Conservation (phyloP, 2,329 filamentous ascomycete species). For the Atkinsonella hypoxylon region DNA sequence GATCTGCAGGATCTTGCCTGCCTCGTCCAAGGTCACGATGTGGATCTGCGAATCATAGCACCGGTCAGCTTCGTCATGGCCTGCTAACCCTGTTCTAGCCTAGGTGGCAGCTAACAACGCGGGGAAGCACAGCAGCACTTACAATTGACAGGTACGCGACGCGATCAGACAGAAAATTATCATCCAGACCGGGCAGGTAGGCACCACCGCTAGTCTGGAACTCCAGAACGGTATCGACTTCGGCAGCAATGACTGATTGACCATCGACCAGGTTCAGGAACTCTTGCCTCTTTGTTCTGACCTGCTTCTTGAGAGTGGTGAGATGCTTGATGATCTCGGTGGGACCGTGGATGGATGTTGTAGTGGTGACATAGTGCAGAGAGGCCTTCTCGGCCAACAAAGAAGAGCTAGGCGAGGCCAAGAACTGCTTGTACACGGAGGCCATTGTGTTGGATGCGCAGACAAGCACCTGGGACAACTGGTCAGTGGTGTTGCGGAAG, state of each 20-base stretch:
- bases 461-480: background rate
- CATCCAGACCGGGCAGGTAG: constrained; percentile 80
- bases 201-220: constrained; percentile 72
- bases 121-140: constrained; percentile 26
- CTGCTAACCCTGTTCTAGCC: background rate
- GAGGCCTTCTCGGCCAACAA: constrained; percentile 54
- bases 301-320: constrained; percentile 52
- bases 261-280: constrained; percentile 65
- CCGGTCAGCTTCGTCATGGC: background rate
- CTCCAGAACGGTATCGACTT: constrained; percentile 73
- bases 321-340: constrained; percentile 77
- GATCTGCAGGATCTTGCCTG: constrained; percentile 74
- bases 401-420: constrained; percentile 52
- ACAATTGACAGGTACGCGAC: constrained; percentile 72
- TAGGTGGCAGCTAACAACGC: background rate
- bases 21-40: constrained; percentile 69
- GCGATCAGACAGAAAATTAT: constrained; percentile 84
- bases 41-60: constrained; percentile 49
- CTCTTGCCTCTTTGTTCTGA: constrained; percentile 75
- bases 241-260: constrained; percentile 60
- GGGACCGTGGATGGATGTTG: constrained; percentile 58
- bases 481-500: background rate
- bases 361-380: constrained; percentile 82
- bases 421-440: constrained; percentile 57
- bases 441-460: constrained; percentile 21